A percentile compares a stretch with the other conserved stretches of the same genome.
These are phyloP conservation scores for Leavenworthia alabamica DNA, from an alignment of 345 rosid species.

Conservation along the genomic window DNA sequence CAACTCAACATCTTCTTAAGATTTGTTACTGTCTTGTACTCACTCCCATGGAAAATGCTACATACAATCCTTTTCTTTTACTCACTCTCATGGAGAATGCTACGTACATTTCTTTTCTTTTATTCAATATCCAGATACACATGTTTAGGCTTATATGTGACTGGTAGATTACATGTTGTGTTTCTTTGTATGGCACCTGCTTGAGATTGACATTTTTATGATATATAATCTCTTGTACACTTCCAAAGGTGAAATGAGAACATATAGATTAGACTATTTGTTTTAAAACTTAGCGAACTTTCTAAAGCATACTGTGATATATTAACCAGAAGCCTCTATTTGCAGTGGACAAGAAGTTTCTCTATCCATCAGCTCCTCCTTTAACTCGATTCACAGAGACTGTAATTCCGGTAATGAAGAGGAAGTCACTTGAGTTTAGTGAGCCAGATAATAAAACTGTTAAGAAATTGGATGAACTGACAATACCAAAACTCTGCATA, in stretches of 20 bases:
- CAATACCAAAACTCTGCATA: slow-evolving; percentile 77
- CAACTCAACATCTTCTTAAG: slow-evolving; percentile 7
- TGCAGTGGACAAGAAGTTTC: slow-evolving; percentile 75
- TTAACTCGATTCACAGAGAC: slow-evolving; percentile 77
- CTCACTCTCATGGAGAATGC: not conserved
- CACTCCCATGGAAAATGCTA: not conserved
- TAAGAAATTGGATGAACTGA: slow-evolving; percentile 49
- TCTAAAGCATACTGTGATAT: slow-evolving; percentile 10
- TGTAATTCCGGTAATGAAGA: slow-evolving; percentile 53
- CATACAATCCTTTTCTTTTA: not conserved
- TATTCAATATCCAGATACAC: not conserved
- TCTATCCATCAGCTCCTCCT: slow-evolving; percentile 83
- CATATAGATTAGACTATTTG: not conserved
- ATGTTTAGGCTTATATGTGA: slow-evolving; percentile 11
- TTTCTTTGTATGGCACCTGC: not conserved
- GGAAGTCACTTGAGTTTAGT: slow-evolving; percentile 47
- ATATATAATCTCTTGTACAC: not conserved
- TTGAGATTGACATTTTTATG: not conserved
- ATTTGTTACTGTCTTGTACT: not conserved
- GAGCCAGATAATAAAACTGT: slow-evolving; percentile 45
- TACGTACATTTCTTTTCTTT: not conserved
- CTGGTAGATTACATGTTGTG: not conserved
- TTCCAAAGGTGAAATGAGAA: not conserved
- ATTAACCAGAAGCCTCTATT: slow-evolving; percentile 21
- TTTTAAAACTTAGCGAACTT: not conserved